Percentiles rank a stretch among this genome's conserved stretches.
These are phyloP conservation scores for Eucalyptus regnans DNA, from an alignment of 345 rosid species.

Conservation along the genomic window DNA sequence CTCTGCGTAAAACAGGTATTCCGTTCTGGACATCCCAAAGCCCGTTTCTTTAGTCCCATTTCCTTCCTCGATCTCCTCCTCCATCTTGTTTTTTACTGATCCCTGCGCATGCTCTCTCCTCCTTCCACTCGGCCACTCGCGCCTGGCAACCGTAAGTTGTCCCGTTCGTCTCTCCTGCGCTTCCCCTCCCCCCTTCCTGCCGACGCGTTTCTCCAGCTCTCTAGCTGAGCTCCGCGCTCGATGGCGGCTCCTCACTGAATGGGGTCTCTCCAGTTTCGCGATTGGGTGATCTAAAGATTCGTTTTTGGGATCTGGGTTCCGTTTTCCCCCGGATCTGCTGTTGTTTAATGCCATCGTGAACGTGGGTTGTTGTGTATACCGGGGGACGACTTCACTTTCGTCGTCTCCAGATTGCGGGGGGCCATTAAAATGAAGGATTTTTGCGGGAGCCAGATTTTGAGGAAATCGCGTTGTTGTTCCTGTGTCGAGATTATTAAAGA, in stretches of 20 bases:
- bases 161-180: not conserved
- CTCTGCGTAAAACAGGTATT: not conserved
- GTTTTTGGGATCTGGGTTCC: constrained; percentile 5
- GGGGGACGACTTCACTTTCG: not conserved
- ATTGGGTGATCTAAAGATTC: not conserved
- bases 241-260: not conserved
- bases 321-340: not conserved
- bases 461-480: not conserved
- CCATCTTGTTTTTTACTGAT: not conserved
- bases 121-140: not conserved
- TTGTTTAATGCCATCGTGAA: not conserved
- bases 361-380: not conserved
- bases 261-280: not conserved
- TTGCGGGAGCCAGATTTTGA: not conserved
- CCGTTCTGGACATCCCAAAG: not conserved
- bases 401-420: not conserved
- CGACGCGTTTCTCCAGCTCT: not conserved
- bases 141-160: not conserved
- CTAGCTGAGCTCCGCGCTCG: not conserved
- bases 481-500: not conserved
- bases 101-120: not conserved
- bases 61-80: not conserved
- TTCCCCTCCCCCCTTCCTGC: not conserved
- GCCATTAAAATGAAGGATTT: not conserved
- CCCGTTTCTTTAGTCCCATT: not conserved